Percentiles rank a stretch among this genome's conserved stretches.
phyloP scores from a whole-genome alignment of 148 eudicot genomes.

The Diospyros kaki region DNA sequence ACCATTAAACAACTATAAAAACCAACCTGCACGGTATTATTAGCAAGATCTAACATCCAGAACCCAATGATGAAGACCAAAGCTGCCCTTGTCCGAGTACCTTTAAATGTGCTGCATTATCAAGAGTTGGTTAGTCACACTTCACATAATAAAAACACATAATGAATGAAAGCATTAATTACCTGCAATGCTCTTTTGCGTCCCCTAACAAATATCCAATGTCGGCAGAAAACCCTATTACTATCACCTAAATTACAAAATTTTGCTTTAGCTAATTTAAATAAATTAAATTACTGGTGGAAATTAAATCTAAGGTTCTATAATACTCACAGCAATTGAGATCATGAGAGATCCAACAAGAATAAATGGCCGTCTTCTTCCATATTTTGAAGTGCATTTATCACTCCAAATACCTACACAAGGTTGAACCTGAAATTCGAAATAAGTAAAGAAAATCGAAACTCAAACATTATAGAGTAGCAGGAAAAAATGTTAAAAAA shows the following conservation, averaged over 20 bases:
- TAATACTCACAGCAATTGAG: constrained; percentile 64
- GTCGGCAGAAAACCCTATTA: constrained; percentile 98
- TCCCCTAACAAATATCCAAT: constrained; percentile 92
- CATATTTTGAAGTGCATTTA: constrained; percentile 92
- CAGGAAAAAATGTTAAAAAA: not conserved
- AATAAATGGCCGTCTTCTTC: constrained; percentile 94
- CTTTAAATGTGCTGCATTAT: constrained; percentile 77
- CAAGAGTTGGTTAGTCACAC: constrained; percentile 18
- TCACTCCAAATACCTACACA: constrained; percentile 99
- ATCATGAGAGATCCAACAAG: constrained; percentile 91
- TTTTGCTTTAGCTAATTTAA: constrained; percentile 37
- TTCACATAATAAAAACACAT: not conserved
- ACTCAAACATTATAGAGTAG: not conserved
- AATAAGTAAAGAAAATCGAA: not conserved
- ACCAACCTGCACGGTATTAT: constrained; percentile 92
- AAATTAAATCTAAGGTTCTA: constrained; percentile 15
- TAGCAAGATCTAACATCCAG: constrained; percentile 99
- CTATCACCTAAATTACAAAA: constrained; percentile 71
- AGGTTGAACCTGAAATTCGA: constrained; percentile 84
- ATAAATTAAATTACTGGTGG: constrained; percentile 8
- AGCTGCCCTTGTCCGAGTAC: constrained; percentile 94
- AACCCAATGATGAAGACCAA: constrained; percentile 81
- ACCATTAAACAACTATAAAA: constrained; percentile 6
- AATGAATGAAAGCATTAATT: constrained; percentile 15
- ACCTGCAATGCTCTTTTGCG: constrained; percentile 95